Percentiles rank a stretch among this genome's conserved stretches.
phyloP scores from a whole-genome alignment of 129 eudicot species.

The Oenanthe sinensis region DNA sequence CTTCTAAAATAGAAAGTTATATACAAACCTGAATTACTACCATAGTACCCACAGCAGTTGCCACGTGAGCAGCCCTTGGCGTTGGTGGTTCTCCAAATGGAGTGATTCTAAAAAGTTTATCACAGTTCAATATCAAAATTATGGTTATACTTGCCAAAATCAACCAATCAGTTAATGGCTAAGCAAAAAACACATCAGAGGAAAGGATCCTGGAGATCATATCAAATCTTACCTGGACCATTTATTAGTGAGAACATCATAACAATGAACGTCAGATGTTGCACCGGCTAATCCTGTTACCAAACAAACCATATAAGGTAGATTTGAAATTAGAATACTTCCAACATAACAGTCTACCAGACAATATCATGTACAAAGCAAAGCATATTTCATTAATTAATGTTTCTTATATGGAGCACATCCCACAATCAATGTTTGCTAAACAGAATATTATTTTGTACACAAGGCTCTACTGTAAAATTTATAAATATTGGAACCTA shows the following conservation, averaged over 20 bases:
- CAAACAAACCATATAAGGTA: background rate
- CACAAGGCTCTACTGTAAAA: no score
- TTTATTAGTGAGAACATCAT: slow-evolving; percentile 75
- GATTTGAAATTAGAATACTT: background rate
- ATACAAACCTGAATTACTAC: slow-evolving; percentile 87
- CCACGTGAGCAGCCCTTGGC: slow-evolving; percentile 99
- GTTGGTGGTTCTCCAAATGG: slow-evolving; percentile 98
- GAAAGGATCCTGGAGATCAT: background rate
- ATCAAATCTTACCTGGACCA: slow-evolving; percentile 67
- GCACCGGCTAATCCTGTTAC: slow-evolving; percentile 93
- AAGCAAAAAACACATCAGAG: background rate
- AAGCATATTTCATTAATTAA: background rate
- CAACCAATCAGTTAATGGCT: background rate
- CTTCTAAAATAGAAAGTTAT: slow-evolving; percentile 6
- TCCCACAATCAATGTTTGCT: background rate
- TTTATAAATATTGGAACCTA: background rate
- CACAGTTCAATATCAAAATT: slow-evolving; percentile 8
- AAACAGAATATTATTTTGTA: background rate
- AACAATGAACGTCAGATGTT: slow-evolving; percentile 88
- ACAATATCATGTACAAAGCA: background rate
- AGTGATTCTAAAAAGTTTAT: slow-evolving; percentile 45
- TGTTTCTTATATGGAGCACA: slow-evolving; percentile 1
- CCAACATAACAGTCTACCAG: background rate
- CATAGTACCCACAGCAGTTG: slow-evolving; percentile 99
- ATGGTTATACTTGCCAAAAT: background rate